Percentiles rank a stretch among this genome's conserved stretches.
phyloP scores from a whole-genome alignment of 192 early-diverging fungal species.

The Polychytrium aggregatum region DNA sequence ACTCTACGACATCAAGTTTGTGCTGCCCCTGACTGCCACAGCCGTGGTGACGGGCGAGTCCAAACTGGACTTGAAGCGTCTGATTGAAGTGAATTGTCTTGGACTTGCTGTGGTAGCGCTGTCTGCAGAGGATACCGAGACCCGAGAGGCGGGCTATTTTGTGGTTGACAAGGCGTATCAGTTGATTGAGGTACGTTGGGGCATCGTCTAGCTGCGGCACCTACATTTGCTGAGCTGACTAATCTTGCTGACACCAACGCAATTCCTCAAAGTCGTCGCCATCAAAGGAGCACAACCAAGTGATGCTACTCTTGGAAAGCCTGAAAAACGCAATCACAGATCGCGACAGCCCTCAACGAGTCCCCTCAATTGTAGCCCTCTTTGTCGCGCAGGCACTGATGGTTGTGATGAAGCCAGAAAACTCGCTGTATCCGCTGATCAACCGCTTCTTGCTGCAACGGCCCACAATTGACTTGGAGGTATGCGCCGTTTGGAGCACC shows the following conservation, averaged over 20 bases:
- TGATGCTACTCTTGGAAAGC: conserved; percentile 51
- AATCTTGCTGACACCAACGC: no score
- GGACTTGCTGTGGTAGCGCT: conserved; percentile 57
- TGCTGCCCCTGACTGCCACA: conserved; percentile 57
- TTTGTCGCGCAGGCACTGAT: conserved; percentile 57
- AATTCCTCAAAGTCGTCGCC: no score
- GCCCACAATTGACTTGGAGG: conserved; percentile 59
- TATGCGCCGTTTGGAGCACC: no score
- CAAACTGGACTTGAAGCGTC: conserved; percentile 40
- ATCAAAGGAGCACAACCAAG: conserved; percentile 60
- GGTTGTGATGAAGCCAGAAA: conserved; percentile 55
- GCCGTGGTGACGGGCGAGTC: conserved; percentile 31
- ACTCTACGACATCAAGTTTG: conserved; percentile 57
- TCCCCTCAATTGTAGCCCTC: conserved; percentile 52
- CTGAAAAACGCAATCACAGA: conserved; percentile 55
- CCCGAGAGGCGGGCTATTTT: conserved; percentile 53
- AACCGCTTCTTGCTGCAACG: conserved; percentile 65
- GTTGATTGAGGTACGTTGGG: no score
- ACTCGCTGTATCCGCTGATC: conserved; percentile 63
- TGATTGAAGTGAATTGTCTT: conserved; percentile 59
- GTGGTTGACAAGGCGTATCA: conserved; percentile 55
- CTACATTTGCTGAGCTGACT: no score
- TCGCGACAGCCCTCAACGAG: conserved; percentile 25
- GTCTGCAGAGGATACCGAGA: conserved; percentile 37
- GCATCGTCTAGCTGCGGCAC: no score